These are phyloP conservation scores for Penicillium chermesinum DNA, from an alignment of 495 filamentous ascomycete genomes.

Conservation along the genomic window DNA sequence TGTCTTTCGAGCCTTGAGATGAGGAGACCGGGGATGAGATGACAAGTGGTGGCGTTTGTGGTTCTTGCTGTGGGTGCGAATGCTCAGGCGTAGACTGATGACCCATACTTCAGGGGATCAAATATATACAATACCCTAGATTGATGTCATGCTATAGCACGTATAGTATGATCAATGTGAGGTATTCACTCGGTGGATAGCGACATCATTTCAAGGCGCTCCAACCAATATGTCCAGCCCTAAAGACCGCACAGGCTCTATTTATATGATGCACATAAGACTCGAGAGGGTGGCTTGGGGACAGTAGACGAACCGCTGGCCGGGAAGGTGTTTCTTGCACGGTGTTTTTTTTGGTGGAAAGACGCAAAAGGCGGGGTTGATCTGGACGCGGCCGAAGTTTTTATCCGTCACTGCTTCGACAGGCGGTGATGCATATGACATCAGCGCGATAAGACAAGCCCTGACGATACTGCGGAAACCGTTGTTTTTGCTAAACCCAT, in stretches of 20 bases:
- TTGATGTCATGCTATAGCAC: constrained; percentile 2
- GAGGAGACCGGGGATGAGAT: no score
- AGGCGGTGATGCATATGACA: neutral
- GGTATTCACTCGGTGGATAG: neutral
- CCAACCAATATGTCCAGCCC: neutral
- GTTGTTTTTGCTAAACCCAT: no score
- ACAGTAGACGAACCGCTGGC: no score
- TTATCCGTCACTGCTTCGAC: neutral
- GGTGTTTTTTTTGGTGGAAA: no score
- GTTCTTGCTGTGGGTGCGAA: constrained; percentile 1
- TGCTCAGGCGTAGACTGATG: neutral
- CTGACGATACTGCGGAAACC: no score
- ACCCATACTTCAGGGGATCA: constrained; percentile 10
- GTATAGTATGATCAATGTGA: neutral
- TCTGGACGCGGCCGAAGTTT: neutral
- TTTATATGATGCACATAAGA: neutral
- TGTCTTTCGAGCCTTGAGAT: no score
- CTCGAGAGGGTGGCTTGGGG: no score
- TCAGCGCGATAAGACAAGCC: neutral
- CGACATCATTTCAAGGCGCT: neutral
- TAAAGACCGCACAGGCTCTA: neutral
- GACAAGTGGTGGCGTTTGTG: neutral
- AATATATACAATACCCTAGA: neutral
- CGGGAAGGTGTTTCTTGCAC: no score
- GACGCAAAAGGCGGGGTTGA: neutral